Evolutionary conservation across 1,284 basidiomycete species (phyloP), one percentile per base, ranked within the genome.

Genomic region (Ustilago xerochloae): DNA sequence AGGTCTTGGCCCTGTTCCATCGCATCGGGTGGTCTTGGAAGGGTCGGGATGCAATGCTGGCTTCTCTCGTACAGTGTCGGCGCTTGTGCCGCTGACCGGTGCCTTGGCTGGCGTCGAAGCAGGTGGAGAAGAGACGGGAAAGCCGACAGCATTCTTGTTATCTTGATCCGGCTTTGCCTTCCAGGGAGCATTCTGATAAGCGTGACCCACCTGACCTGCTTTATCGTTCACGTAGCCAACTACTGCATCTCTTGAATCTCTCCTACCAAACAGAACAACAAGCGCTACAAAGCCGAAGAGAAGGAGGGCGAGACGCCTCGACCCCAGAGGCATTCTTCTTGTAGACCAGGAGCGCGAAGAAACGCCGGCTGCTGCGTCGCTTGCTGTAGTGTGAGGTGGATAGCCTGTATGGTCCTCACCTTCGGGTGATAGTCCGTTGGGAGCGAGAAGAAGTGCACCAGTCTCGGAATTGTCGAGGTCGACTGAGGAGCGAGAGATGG

Each of bases 21-120:
- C 65, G 58, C 82, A 84, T 12, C 81, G 71, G 9, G 78, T 82
- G 3, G 81, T 84, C 54, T 74, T 78, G 50, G 59, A 43, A 0
- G 78, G 80, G 35, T 83, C 80, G 1, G 66, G 30, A n/a, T 82
- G 81, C 50, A 78, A 48, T 6, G 39, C 56, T 10, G 82, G 82
- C 56, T 59, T 71, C 38, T 63, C 13, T 12, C 77, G 72, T 5
- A 75, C 56, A 0, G 41, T 60, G 30, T 72, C 62, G 49, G 60
- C 38, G 7, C 26, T 51, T 6, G 71, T 62, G 9, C 65, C 62
- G 8, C 62, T 55, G 8, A 56, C 51, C 28, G 66, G 77, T 39
- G 64, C 58, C 30, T 53, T 33, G 18, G 62, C 63, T 10, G 56
- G 62, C 12, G 54, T 57, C 12, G 58, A 9, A 9, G 54, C 28